Percentiles rank a stretch among this genome's conserved stretches.
phyloP scores from a whole-genome alignment of 129 eudicot genomes.

The Pseudognaphalium luteoalbum region DNA sequence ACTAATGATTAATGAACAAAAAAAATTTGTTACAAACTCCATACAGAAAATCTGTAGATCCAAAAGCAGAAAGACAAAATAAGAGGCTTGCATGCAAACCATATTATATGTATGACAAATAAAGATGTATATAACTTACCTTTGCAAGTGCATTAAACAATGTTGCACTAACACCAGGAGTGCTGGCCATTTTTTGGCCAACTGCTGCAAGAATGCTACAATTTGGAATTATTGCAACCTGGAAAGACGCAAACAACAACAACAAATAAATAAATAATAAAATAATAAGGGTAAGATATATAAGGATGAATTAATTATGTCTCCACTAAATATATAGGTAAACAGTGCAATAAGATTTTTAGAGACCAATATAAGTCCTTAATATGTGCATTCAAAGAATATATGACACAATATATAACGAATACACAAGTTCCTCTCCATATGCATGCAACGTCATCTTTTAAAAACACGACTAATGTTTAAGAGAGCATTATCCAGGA shows the following conservation, averaged over 20 bases:
- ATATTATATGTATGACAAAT: slow-evolving; percentile 14
- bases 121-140: slow-evolving; percentile 41
- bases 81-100: slow-evolving; percentile 10
- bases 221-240: slow-evolving; percentile 85
- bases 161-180: slow-evolving; percentile 99
- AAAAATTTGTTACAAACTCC: neutral
- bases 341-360: neutral
- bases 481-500: neutral
- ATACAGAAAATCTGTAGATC: neutral
- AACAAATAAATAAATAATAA: neutral
- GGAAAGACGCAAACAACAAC: slow-evolving; percentile 19
- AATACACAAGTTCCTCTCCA: neutral
- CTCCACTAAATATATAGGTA: slow-evolving; percentile 1
- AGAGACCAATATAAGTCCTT: neutral
- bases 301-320: neutral
- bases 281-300: neutral
- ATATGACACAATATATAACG: neutral
- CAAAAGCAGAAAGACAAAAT: neutral
- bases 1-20: neutral
- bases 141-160: slow-evolving; percentile 93
- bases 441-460: neutral
- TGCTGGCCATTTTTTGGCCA: slow-evolving; percentile 99
- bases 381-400: neutral
- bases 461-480: neutral
- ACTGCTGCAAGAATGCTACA: slow-evolving; percentile 99